phyloP scores from a whole-genome alignment of 805 yeast species.

The Lachancea sp. region DNA sequence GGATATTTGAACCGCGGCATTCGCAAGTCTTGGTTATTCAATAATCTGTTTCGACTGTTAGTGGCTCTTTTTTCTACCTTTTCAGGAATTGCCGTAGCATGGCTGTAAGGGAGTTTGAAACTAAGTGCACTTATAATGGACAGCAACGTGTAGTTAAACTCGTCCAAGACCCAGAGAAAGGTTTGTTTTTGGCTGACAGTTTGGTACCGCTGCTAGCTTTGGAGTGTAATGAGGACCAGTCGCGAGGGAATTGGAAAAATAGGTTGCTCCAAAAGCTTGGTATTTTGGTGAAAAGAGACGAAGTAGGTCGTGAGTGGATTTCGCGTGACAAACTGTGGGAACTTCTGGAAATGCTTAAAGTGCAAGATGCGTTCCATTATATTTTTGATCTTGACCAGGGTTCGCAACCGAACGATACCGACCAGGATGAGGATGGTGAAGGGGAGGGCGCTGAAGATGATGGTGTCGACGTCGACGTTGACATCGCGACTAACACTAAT shows the following conservation, averaged over 20 bases:
- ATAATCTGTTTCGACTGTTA: background rate
- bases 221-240: constrained; percentile 6
- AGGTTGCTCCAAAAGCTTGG: constrained; percentile 22
- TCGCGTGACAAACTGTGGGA: constrained; percentile 24
- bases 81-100: constrained; percentile 3
- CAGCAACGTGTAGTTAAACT: constrained; percentile 16
- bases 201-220: constrained; percentile 20
- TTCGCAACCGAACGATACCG: constrained; percentile 6
- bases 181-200: constrained; percentile 21
- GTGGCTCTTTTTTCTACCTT: too few species aligned
- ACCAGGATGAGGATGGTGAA: constrained; percentile 8
- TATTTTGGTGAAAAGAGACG: constrained; percentile 24
- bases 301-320: constrained; percentile 28
- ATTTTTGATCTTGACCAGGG: constrained; percentile 10
- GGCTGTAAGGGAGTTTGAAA: constrained; percentile 5
- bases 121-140: constrained; percentile 1
- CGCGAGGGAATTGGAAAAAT: constrained; percentile 15
- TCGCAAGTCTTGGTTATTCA: too few species aligned
- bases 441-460: background rate
- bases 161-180: constrained; percentile 20
- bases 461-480: background rate
- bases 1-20: too few species aligned
- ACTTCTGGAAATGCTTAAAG: constrained; percentile 16
- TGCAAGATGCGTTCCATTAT: constrained; percentile 17
- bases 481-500: background rate